Evolutionary conservation across 352 stramenopile genomes (phyloP), one percentile per base, ranked within the genome.

Genomic region (Phytopythium mirpurense): DNA sequence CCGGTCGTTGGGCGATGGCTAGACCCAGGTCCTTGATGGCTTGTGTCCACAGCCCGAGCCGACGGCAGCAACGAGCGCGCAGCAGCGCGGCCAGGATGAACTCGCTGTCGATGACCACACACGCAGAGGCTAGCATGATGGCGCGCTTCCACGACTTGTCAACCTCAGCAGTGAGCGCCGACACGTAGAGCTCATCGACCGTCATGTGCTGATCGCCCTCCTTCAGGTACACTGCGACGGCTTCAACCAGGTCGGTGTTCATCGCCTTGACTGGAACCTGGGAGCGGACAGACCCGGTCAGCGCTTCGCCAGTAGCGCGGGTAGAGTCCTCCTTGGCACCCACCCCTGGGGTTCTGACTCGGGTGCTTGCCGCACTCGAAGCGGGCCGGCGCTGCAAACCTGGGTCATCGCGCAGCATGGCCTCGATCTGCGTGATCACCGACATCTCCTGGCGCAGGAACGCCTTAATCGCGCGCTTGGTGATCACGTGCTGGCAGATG

Each of bases 401-500:
- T 24, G 62, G 51, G 15, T 86, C 72, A 35, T 85, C 78, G 3
- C 74, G 68, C 41, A 88, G 31, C 9, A 54, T 40, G 9, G 67
- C 54, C 47, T 88, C 78, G 16, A 80, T 73, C 26, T 78, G 71
- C 16, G 70, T 72, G 32, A 89, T 86, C 26, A 83, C 67, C 12
- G 75, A 86, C 63, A 72, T 70, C 49, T 86, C 72, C 29, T 86
- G 71, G 2, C 66, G 74, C 43, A 85, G 31, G 38, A 87, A 85
- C 14, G 74, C 54, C 40, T 86, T 85, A 56, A 87, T 76, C 5
- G 78, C 72, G 35, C 76, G 71, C 51, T 89, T 89, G 11, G 75
- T 72, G 43, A 89, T 89, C 31, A 86, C 75, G 32, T 89, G 78
- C 40, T 83, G 78, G 35, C 78, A 89, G 27, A 89, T 83, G 4